phyloP scores from a whole-genome alignment of 2,329 filamentous ascomycete genomes.

The Clarireedia homoeocarpa region DNA sequence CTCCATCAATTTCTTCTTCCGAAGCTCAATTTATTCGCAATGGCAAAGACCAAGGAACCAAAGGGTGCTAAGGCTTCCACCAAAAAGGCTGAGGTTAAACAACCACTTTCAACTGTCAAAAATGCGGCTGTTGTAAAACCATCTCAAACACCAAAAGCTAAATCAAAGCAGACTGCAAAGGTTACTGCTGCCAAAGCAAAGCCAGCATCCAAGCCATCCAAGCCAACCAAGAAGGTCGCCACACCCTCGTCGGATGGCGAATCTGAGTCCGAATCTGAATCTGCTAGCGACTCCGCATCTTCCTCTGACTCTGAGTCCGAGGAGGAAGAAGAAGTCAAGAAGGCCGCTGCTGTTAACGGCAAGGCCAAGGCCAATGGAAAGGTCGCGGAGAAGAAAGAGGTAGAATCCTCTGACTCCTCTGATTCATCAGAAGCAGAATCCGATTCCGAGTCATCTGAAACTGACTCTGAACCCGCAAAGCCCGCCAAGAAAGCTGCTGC shows the following conservation, averaged over 20 bases:
- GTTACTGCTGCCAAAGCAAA: constrained; percentile 31
- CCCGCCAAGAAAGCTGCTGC: constrained; percentile 22
- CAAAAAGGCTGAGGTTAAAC: constrained; percentile 44
- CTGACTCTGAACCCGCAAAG: constrained; percentile 17
- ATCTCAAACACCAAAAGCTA: constrained; percentile 54
- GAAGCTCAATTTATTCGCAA: constrained; percentile 33
- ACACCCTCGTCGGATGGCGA: constrained; percentile 34
- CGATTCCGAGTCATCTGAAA: constrained; percentile 12
- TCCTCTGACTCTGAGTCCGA: constrained; percentile 20
- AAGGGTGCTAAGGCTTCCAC: constrained; percentile 48
- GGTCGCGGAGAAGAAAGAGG: constrained; percentile 29
- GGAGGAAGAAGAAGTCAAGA: constrained; percentile 28
- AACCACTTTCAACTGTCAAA: constrained; percentile 50
- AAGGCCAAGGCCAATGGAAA: constrained; percentile 10
- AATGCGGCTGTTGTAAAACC: constrained; percentile 60
- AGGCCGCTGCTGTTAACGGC: constrained; percentile 15
- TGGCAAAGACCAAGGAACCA: constrained; percentile 61
- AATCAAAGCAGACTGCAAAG: constrained; percentile 62
- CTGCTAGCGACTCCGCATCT: constrained; percentile 31
- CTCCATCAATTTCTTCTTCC: background rate
- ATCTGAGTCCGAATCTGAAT: constrained; percentile 26
- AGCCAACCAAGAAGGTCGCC: constrained; percentile 35
- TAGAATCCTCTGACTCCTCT: constrained; percentile 30
- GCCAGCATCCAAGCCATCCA: constrained; percentile 25
- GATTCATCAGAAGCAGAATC: constrained; percentile 25